Conservation (phyloP, 495 filamentous ascomycete species). For the Aspergillus conjunctus region DNA sequence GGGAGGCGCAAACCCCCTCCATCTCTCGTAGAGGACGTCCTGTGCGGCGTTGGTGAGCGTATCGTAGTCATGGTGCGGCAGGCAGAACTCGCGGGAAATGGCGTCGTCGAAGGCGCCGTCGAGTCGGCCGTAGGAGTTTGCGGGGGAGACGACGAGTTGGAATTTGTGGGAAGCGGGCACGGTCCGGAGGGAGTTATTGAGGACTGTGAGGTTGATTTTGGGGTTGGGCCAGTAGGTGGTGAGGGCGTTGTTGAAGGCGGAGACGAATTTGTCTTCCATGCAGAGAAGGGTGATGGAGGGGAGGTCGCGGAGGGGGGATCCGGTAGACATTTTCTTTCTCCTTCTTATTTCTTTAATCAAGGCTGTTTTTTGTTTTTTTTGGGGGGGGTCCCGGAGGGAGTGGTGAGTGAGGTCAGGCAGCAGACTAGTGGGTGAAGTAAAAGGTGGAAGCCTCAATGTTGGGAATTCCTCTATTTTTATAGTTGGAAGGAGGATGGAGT, state of each 20-base stretch:
- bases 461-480: too few relatives aligned
- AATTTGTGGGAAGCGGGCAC: constrained; percentile 31
- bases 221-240: constrained; percentile 12
- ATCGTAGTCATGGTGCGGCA: constrained; percentile 42
- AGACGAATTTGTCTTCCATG: constrained; percentile 23
- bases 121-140: constrained; percentile 54
- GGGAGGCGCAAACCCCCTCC: constrained; percentile 51
- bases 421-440: too few relatives aligned
- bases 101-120: constrained; percentile 58
- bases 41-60: constrained; percentile 48
- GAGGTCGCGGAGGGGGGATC: constrained; percentile 10
- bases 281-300: constrained; percentile 24
- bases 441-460: too few relatives aligned
- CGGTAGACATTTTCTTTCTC: background rate
- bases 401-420: too few relatives aligned
- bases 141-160: constrained; percentile 53
- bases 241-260: constrained; percentile 19
- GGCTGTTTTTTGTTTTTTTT: too few relatives aligned
- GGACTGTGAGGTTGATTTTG: constrained; percentile 11
- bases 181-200: constrained; percentile 6
- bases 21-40: constrained; percentile 44
- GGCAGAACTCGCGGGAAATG: constrained; percentile 51
- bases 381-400: too few relatives aligned
- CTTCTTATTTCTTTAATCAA: background rate
- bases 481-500: too few relatives aligned